These are phyloP conservation scores for Acer negundo DNA, from an alignment of 345 rosid genomes.

Conservation along the genomic window DNA sequence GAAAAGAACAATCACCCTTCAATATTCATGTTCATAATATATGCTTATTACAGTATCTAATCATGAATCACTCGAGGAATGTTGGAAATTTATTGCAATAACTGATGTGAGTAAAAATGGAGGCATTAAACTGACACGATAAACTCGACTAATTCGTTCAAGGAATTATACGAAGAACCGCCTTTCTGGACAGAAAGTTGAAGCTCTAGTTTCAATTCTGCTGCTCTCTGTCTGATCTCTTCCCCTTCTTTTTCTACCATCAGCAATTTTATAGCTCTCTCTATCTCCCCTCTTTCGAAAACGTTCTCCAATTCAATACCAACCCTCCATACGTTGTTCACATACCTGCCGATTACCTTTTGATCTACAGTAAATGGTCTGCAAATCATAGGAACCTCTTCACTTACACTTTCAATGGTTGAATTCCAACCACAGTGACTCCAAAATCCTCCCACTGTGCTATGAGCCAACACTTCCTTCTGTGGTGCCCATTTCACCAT, in stretches of 20 bases:
- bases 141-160: conserved; percentile 29
- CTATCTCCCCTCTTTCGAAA: conserved; percentile 31
- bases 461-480: conserved; percentile 15
- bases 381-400: conserved; percentile 49
- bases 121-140: conserved; percentile 18
- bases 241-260: conserved; percentile 38
- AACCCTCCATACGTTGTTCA: conserved; percentile 42
- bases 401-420: conserved; percentile 41
- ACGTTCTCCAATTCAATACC: conserved; percentile 35
- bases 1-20: too few species aligned
- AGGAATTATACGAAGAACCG: conserved; percentile 36
- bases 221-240: conserved; percentile 38
- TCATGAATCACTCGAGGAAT: too few species aligned
- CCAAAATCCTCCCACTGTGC: conserved; percentile 35
- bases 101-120: too few species aligned
- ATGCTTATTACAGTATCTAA: too few species aligned
- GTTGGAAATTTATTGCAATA: background rate
- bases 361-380: conserved; percentile 41
- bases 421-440: conserved; percentile 55
- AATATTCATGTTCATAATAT: too few species aligned
- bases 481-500: background rate
- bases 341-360: conserved; percentile 41
- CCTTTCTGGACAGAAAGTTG: conserved; percentile 19
- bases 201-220: conserved; percentile 21
- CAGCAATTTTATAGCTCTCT: conserved; percentile 31